Conservation (phyloP, 2,329 filamentous ascomycete species). For the Cercospora sp. region DNA sequence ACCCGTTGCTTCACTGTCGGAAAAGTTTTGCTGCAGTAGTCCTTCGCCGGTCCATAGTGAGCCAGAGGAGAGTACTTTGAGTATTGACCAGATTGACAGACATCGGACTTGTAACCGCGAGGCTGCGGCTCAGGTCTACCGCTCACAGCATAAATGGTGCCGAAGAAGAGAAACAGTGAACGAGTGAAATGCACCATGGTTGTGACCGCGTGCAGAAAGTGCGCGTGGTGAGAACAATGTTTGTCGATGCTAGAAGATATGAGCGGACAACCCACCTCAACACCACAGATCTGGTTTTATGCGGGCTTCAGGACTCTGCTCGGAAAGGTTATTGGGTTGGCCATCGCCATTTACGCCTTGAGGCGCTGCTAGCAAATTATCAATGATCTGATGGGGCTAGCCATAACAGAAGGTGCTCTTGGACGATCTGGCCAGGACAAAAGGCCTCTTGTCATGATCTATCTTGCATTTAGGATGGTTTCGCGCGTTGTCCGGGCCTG, state of each 20-base stretch:
- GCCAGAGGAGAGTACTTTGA: neutral
- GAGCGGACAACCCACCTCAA: neutral
- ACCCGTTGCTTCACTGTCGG: neutral
- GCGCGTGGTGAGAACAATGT: neutral
- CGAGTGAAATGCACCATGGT: neutral
- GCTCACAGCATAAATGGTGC: neutral
- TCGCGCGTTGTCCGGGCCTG: neutral
- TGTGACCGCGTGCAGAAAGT: neutral
- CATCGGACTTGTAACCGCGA: neutral
- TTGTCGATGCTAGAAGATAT: neutral
- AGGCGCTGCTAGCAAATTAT: neutral
- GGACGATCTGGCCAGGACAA: neutral
- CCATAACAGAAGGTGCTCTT: neutral
- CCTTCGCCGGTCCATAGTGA: neutral
- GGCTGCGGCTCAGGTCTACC: neutral
- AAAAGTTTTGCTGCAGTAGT: neutral
- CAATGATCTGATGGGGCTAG: neutral
- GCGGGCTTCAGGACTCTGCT: neutral
- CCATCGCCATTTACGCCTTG: neutral
- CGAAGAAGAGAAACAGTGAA: neutral
- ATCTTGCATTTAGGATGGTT: neutral
- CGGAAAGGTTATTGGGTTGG: neutral
- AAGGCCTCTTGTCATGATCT: neutral
- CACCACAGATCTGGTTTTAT: neutral
- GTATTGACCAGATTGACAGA: neutral